A percentile compares a stretch with the other conserved stretches of the same genome.
These are phyloP conservation scores for Schizopora paradoxa DNA, from an alignment of 1,284 basidiomycete species.

Conservation along the genomic window DNA sequence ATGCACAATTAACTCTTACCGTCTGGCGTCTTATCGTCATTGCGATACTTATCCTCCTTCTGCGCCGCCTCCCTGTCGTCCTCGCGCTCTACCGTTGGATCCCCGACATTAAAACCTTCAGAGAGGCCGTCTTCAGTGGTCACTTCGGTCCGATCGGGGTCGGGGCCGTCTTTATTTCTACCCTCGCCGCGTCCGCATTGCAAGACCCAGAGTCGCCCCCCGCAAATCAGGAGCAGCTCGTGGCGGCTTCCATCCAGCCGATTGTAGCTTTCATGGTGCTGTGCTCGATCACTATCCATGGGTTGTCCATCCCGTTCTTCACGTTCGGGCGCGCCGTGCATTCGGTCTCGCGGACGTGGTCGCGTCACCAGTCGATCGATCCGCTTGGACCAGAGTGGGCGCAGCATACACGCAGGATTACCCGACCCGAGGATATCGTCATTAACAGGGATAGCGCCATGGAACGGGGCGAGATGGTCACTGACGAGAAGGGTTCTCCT, in stretches of 20 bases:
- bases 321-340: conserved; percentile 86
- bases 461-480: conserved; percentile 44
- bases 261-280: conserved; percentile 91
- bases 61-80: conserved; percentile 82
- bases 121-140: conserved; percentile 83
- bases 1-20: conserved; percentile 60
- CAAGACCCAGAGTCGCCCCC: conserved; percentile 52
- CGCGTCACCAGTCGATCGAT: conserved; percentile 55
- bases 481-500: conserved; percentile 22
- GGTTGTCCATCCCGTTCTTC: conserved; percentile 90
- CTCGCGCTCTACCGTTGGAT: conserved; percentile 84
- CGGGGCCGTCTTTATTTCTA: conserved; percentile 89
- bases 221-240: conserved; percentile 55
- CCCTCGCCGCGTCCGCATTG: conserved; percentile 71
- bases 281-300: conserved; percentile 81
- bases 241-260: conserved; percentile 78
- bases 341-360: conserved; percentile 84
- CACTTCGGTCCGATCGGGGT: conserved; percentile 95
- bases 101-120: conserved; percentile 88
- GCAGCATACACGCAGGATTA: conserved; percentile 65
- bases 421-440: conserved; percentile 65
- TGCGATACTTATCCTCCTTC: conserved; percentile 70
- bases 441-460: conserved; percentile 71
- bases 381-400: conserved; percentile 64
- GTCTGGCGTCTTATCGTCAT: conserved; percentile 83